Conservation (phyloP, 306 rosid species). For the Sicyos edulis region DNA sequence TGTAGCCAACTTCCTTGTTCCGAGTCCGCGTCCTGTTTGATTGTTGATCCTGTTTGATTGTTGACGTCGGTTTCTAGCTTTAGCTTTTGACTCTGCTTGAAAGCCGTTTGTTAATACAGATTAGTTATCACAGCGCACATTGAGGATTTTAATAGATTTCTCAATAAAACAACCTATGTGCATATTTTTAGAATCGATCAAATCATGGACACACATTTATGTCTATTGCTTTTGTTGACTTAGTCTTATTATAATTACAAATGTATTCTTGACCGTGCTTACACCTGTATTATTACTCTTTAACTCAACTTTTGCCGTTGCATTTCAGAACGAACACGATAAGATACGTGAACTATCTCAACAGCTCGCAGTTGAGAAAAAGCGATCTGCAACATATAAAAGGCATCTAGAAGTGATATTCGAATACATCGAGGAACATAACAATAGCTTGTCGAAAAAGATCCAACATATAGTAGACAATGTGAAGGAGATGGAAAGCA, state of each 20-base stretch:
- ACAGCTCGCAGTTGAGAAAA: constrained; percentile 77
- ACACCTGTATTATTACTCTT: no score
- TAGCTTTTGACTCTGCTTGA: no score
- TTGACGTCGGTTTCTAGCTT: no score
- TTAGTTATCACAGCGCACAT: not conserved
- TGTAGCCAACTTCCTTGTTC: not conserved
- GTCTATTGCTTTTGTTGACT: no score
- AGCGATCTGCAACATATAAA: constrained; percentile 78
- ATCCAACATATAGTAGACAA: constrained; percentile 76
- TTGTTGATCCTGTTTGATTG: no score
- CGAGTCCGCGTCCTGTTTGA: not conserved
- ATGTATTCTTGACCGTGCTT: not conserved
- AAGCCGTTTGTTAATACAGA: no score
- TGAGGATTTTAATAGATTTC: not conserved
- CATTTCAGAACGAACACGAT: constrained; percentile 70
- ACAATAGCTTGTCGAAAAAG: constrained; percentile 73
- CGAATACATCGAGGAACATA: constrained; percentile 87
- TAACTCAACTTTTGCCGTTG: not conserved
- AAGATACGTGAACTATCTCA: constrained; percentile 83
- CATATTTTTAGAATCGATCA: no score
- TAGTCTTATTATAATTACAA: not conserved
- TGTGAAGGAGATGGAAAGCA: constrained; percentile 73
- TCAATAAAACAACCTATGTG: not conserved
- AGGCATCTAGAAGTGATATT: constrained; percentile 88
- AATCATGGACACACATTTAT: no score